Base-by-base conservation (phyloP, 2,329 filamentous ascomycete species). In the Ceratocystis alfenasii region DNA sequence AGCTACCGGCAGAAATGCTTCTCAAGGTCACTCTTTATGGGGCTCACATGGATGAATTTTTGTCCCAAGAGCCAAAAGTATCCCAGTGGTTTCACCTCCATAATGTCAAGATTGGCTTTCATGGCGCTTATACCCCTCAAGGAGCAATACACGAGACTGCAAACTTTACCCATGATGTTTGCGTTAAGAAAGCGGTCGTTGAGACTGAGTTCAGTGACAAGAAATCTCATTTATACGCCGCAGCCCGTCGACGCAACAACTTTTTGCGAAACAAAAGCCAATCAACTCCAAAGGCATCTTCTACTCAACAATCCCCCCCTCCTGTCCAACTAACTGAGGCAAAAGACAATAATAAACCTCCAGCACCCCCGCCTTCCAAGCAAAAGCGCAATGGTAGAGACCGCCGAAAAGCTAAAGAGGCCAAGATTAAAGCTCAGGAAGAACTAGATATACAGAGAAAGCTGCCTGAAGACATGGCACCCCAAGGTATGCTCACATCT, bases 1-100 rank as follows among this genome's bases (percentile, higher is more conserved):
- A 33, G 17, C n/a, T 60, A 33, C 65, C 62, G 8, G 74, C 72
- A n/a, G 67, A 76, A 62, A 70, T 71, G 10, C 74, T 71, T 67
- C 72, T 72, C 28, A 71, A 68, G 22, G 69, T 74, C 2, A 69
- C 73, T 1, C 60, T 67, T 3, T 67, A 33, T 44, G 66, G 50
- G 1, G 12, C 22, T 41, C 59, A 65, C 41, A 20, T 20, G 17
- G 45, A 63, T n/a, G 20, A 30, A 8, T 63, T 67, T 5, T 22
- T 36, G 44, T 12, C 46, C 3, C n/a, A 48, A 1, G n/a, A 33
- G 2, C 66, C 66, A n/a, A 61, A 50, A 20, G 6, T 6, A 48
- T 17, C 22, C 17, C 63, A 62, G 44, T 67, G 66, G 66, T 67
- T 60, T 28, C 1, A 22, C 10, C 30, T 67, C 6, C 36, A 20